phyloP scores from a whole-genome alignment of 148 eudicot genomes.

The Agrostemma githago region DNA sequence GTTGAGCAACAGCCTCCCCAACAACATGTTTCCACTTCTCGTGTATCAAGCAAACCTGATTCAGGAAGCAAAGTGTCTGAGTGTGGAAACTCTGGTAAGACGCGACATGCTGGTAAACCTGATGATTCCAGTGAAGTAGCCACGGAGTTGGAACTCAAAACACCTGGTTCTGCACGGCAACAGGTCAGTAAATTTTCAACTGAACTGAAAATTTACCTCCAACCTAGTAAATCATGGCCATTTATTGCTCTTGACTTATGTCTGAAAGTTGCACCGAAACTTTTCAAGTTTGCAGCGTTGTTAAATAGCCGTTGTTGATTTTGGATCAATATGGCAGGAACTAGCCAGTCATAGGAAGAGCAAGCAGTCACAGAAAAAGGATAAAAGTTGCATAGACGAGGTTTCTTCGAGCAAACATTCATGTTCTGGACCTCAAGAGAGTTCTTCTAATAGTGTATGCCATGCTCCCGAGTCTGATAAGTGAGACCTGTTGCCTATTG shows the following conservation, averaged over 20 bases:
- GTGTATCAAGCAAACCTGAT: conserved; percentile 39
- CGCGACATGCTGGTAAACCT: conserved; percentile 29
- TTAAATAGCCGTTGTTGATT: too few species aligned
- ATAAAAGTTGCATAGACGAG: conserved; percentile 31
- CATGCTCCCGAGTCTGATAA: conserved; percentile 16
- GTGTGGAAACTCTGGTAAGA: conserved; percentile 20
- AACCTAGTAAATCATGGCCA: neutral
- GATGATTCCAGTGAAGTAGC: conserved; percentile 46
- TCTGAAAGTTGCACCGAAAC: neutral
- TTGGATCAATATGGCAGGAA: conserved; percentile 27
- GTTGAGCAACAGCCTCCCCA: conserved; percentile 39
- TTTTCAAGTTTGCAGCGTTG: neutral
- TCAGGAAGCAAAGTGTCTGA: conserved; percentile 34
- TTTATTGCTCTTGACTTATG: neutral
- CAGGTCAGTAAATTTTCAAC: conserved; percentile 33
- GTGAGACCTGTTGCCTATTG: conserved; percentile 5
- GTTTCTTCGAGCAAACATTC: conserved; percentile 38
- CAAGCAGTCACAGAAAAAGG: conserved; percentile 35
- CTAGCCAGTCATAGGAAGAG: conserved; percentile 34
- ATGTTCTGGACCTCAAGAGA: conserved; percentile 38
- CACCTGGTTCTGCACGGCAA: conserved; percentile 50
- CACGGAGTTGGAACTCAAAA: conserved; percentile 65
- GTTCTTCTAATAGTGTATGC: conserved; percentile 35
- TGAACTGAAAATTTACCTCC: neutral
- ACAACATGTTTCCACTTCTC: conserved; percentile 36